These are phyloP conservation scores for Daldinia sp. DNA, from an alignment of 2,329 filamentous ascomycete species.

Conservation along the genomic window DNA sequence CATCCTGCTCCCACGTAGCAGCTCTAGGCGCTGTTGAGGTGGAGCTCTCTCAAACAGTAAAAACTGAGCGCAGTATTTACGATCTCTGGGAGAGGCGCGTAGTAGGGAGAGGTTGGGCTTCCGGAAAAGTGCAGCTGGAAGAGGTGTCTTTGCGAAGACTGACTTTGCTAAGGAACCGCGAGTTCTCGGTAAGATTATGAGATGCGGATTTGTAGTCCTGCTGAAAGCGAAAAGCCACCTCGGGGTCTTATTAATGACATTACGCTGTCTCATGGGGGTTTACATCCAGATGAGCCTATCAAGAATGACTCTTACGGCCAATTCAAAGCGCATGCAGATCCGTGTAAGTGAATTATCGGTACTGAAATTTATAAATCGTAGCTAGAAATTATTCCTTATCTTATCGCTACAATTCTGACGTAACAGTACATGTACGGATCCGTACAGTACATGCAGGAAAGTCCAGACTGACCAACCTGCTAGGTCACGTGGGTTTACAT, in stretches of 20 bases:
- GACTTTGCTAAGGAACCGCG: not conserved
- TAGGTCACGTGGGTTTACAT: too few species aligned
- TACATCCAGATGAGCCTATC: slow-evolving; percentile 10
- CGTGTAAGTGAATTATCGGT: slow-evolving; percentile 1
- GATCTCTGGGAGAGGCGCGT: slow-evolving; percentile 13
- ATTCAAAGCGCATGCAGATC: not conserved
- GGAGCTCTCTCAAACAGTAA: slow-evolving; percentile 15
- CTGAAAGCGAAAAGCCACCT: not conserved
- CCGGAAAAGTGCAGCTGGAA: slow-evolving; percentile 38
- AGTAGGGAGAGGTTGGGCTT: slow-evolving; percentile 22
- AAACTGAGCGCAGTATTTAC: slow-evolving; percentile 20
- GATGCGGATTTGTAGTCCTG: slow-evolving; percentile 20
- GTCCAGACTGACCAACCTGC: too few species aligned
- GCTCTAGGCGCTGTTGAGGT: not conserved
- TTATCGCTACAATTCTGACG: slow-evolving; percentile 1
- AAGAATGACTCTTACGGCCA: slow-evolving; percentile 21
- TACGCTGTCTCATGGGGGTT: slow-evolving; percentile 26
- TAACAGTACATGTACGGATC: too few species aligned
- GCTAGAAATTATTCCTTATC: slow-evolving; percentile 11
- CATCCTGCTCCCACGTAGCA: slow-evolving; percentile 67
- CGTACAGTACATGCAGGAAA: too few species aligned
- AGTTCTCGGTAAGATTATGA: not conserved
- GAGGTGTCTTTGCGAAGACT: slow-evolving; percentile 24
- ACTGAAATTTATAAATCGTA: not conserved
- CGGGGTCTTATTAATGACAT: slow-evolving; percentile 11